Evolutionary conservation across 2,329 filamentous ascomycete species (phyloP), one percentile per base, ranked within the genome.

Genomic region (Arachnomyces sp.): DNA sequence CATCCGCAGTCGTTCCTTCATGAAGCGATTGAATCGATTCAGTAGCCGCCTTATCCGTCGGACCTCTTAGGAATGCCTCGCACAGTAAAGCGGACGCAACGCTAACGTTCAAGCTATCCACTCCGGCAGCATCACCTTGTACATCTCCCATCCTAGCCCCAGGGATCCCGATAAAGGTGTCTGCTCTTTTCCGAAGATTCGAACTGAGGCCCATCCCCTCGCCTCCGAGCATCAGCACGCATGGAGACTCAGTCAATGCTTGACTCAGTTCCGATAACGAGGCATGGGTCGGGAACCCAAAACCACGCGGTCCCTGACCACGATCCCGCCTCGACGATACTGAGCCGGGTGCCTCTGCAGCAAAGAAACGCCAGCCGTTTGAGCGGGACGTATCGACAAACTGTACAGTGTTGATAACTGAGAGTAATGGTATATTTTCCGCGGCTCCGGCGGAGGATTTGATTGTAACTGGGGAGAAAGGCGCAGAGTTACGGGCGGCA

Each of bases 51-150:
- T 60, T 38, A 21, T 49, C 49, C 21, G 63, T 44, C n/a, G 59
- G 60, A 17, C 54, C 49, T 3, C 55, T 57, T 37, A 66, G 49
- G 42, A 67, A 64, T 46, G 55, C 62, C 39, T 67, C 55, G 48
- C 65, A 65, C 37, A 96, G 65, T 36, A 96, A 67, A 1, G 79
- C 87, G 5, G 86, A 79, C 1, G 92, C 90, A 14, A 94, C 89
- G 56, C 86, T 87, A 30, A 96, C 92, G 58, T 98, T 96, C 59
- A 98, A 66, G 60, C 88, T 95, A 62, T 96, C 90, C 2, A 98
- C 79, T 1, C 73, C 57, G 50, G 79, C 59, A 3, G 56, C 56
- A 48, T 67, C 63, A 12, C 57, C 53, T 8, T 50, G 44, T 7
- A 56, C 48, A 2, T 57, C 56, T 7, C 56, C 35, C 3, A 53